These are phyloP conservation scores for Hamamelis virginiana DNA, from an alignment of 164 flowering plant genomes.

Conservation along the genomic window DNA sequence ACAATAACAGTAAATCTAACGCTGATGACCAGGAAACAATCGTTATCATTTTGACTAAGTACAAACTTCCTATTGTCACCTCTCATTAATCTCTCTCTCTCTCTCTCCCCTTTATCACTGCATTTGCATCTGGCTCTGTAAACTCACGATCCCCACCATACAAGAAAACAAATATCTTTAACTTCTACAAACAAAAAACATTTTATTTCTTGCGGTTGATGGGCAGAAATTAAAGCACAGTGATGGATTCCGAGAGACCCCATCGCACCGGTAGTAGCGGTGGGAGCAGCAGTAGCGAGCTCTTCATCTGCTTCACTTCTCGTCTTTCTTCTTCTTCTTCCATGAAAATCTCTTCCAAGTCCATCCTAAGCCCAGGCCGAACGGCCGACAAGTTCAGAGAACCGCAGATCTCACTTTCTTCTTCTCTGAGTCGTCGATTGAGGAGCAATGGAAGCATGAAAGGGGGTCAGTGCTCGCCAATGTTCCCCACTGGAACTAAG, in stretches of 20 bases:
- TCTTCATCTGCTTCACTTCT: slow-evolving; percentile 77
- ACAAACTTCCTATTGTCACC: no score
- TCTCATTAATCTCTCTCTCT: slow-evolving; percentile 10
- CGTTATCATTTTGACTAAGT: background rate
- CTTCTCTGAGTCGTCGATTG: slow-evolving; percentile 67
- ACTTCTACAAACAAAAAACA: background rate
- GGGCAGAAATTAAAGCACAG: background rate
- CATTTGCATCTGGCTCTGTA: slow-evolving; percentile 4
- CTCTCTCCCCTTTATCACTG: slow-evolving; percentile 8
- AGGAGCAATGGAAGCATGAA: slow-evolving; percentile 66
- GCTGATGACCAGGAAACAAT: slow-evolving; percentile 13
- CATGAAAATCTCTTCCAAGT: slow-evolving; percentile 66
- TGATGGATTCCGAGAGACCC: slow-evolving; percentile 25
- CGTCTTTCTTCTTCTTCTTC: slow-evolving; percentile 62
- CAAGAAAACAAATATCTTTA: background rate
- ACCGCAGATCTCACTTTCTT: slow-evolving; percentile 44
- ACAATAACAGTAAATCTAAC: background rate
- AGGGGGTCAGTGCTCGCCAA: slow-evolving; percentile 73
- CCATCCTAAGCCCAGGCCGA: slow-evolving; percentile 64
- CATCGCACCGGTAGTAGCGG: slow-evolving; percentile 28
- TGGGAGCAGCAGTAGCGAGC: slow-evolving; percentile 36
- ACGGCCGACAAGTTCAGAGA: slow-evolving; percentile 39
- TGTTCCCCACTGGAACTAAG: slow-evolving; percentile 55
- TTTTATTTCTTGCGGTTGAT: background rate
- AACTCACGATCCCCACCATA: background rate